phyloP scores from a whole-genome alignment of 2,329 filamentous ascomycete species.

The Colletotrichum liaoningense region DNA sequence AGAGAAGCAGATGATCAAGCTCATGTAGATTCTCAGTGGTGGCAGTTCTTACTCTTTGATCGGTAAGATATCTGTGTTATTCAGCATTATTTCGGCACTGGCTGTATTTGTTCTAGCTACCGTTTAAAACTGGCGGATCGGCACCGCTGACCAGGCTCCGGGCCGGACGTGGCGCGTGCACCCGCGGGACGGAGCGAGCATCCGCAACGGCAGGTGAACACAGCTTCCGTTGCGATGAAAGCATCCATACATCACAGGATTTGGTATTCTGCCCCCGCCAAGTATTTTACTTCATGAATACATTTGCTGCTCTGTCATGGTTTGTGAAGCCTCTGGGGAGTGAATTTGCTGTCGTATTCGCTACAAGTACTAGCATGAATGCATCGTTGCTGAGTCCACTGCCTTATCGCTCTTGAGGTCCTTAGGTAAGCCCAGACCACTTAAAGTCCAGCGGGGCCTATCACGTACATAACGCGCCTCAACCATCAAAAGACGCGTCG shows the following conservation, averaged over 20 bases:
- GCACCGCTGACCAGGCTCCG: neutral
- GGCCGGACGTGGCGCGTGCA: no score
- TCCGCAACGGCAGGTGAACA: no score
- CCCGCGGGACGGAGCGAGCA: no score
- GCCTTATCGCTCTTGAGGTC: neutral
- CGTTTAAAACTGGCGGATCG: no score
- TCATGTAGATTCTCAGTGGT: neutral
- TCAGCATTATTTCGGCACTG: no score
- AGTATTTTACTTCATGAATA: no score
- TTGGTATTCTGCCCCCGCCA: no score
- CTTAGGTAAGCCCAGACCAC: neutral
- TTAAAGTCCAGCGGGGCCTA: neutral
- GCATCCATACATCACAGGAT: no score
- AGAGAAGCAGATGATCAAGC: neutral
- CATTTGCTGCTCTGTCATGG: neutral
- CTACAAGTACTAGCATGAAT: neutral
- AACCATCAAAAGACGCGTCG: neutral
- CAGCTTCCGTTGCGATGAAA: no score
- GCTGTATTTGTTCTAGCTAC: no score
- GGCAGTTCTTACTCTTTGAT: neutral
- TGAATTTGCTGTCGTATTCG: neutral
- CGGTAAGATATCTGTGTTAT: neutral
- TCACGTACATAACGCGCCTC: neutral
- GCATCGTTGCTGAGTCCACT: neutral
- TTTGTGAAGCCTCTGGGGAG: accelerated